These are phyloP conservation scores for Sporothrix pseudoabietina DNA, from an alignment of 2,329 filamentous ascomycete genomes.

Conservation along the genomic window DNA sequence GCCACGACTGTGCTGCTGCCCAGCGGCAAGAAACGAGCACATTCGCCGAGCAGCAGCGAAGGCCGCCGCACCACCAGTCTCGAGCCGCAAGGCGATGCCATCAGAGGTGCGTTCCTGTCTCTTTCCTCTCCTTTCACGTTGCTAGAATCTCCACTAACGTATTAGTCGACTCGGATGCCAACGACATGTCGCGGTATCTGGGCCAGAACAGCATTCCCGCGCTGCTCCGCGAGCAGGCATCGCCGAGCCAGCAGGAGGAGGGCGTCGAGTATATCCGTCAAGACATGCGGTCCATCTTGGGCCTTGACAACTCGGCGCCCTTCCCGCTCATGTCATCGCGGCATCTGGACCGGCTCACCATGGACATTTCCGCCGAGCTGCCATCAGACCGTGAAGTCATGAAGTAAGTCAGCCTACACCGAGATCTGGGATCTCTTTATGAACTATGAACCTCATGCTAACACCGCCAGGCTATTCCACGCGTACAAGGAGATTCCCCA, in stretches of 20 bases:
- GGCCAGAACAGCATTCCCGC: conserved; percentile 70
- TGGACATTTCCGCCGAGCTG: conserved; percentile 63
- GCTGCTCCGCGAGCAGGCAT: conserved; percentile 63
- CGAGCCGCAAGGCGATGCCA: conserved; percentile 29
- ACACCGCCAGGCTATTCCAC: conserved; percentile 56
- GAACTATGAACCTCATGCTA: neutral
- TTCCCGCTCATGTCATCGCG: conserved; percentile 68
- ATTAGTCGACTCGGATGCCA: conserved; percentile 56
- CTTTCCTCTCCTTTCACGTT: neutral
- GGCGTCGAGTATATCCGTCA: conserved; percentile 59
- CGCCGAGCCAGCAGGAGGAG: conserved; percentile 54
- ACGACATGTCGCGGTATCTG: conserved; percentile 61
- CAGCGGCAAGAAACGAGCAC: conserved; percentile 47
- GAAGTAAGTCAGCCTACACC: conserved; percentile 54
- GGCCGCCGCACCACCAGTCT: conserved; percentile 38
- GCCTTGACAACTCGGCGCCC: conserved; percentile 65
- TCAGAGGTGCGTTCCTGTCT: conserved; percentile 32
- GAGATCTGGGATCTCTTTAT: neutral
- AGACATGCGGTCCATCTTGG: conserved; percentile 67
- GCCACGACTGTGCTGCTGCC: conserved; percentile 31
- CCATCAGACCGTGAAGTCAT: conserved; percentile 67
- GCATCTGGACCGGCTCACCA: conserved; percentile 61
- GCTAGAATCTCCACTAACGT: neutral
- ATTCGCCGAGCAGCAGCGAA: conserved; percentile 47
- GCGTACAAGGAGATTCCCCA: conserved; percentile 69